Evolutionary conservation across 2,329 filamentous ascomycete genomes (phyloP).

Genomic region (Lecanicillium sp.): DNA sequence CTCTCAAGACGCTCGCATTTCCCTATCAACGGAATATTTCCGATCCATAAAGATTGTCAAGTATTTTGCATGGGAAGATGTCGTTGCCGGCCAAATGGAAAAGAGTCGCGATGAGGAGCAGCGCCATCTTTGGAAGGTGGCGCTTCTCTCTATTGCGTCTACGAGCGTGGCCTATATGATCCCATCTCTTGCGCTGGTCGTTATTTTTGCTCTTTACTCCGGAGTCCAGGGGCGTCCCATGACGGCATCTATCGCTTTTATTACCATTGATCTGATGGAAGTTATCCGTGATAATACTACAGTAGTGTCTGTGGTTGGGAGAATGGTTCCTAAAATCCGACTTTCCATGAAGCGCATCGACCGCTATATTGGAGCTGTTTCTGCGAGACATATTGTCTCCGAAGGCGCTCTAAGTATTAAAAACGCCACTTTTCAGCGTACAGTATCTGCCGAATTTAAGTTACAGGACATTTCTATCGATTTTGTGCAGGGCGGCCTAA

Average conservation of each 20-base stretch:
- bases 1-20: conserved; percentile 43
- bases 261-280: conserved; percentile 40
- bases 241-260: conserved; percentile 44
- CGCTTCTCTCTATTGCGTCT: conserved; percentile 32
- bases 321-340: background rate
- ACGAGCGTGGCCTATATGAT: conserved; percentile 37
- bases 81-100: conserved; percentile 36
- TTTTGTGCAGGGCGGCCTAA: conserved; percentile 41
- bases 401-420: conserved; percentile 35
- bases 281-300: conserved; percentile 33
- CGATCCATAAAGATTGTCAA: conserved; percentile 44
- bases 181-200: conserved; percentile 37
- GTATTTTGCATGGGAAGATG: conserved; percentile 48
- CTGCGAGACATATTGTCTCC: conserved; percentile 34
- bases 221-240: conserved; percentile 36
- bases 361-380: conserved; percentile 37
- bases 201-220: conserved; percentile 40
- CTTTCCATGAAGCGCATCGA: conserved; percentile 42
- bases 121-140: conserved; percentile 41
- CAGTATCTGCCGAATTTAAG: background rate
- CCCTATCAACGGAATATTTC: conserved; percentile 45
- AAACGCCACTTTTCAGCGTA: conserved; percentile 32
- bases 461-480: conserved; percentile 36
- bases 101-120: conserved; percentile 39
- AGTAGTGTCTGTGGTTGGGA: background rate